These are phyloP conservation scores for Saposhnikovia divaricata DNA, from an alignment of 129 eudicot genomes.

Conservation along the genomic window DNA sequence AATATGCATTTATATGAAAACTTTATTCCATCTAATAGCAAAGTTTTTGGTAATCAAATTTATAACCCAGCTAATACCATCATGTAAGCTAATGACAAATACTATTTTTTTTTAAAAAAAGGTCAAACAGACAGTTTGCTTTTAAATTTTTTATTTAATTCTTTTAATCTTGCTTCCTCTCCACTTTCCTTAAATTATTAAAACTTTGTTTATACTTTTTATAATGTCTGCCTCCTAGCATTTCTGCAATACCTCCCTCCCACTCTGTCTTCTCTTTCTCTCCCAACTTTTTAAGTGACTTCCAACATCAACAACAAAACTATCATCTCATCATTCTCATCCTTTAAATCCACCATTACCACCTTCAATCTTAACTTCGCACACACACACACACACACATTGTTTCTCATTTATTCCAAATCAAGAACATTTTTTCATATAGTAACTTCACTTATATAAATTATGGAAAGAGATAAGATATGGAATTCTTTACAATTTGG, in stretches of 20 bases:
- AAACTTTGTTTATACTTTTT: conserved; percentile 4
- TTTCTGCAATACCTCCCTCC: conserved; percentile 12
- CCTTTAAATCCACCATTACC: too few relatives aligned
- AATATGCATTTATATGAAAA: too few relatives aligned
- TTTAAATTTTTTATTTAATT: not conserved
- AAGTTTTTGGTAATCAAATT: not conserved
- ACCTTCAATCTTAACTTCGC: not conserved
- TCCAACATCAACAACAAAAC: conserved; percentile 22
- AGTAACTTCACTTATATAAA: not conserved
- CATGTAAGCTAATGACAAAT: not conserved
- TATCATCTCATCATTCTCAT: conserved; percentile 2
- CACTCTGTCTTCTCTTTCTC: not conserved
- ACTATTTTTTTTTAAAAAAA: not conserved
- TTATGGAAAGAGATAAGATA: conserved; percentile 43
- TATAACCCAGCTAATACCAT: not conserved
- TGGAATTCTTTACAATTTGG: conserved; percentile 38
- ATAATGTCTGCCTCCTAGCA: conserved; percentile 6
- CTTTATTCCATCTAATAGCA: too few relatives aligned
- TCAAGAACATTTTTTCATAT: not conserved
- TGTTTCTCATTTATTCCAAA: not conserved
- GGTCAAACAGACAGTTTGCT: conserved; percentile 11
- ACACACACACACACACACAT: not conserved
- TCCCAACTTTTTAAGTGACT: conserved; percentile 39
- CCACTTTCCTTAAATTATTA: conserved; percentile 4
- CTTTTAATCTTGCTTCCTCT: conserved; percentile 7